Base-by-base conservation (phyloP, 1,284 basidiomycete species). In the Ganoderma sinense region DNA sequence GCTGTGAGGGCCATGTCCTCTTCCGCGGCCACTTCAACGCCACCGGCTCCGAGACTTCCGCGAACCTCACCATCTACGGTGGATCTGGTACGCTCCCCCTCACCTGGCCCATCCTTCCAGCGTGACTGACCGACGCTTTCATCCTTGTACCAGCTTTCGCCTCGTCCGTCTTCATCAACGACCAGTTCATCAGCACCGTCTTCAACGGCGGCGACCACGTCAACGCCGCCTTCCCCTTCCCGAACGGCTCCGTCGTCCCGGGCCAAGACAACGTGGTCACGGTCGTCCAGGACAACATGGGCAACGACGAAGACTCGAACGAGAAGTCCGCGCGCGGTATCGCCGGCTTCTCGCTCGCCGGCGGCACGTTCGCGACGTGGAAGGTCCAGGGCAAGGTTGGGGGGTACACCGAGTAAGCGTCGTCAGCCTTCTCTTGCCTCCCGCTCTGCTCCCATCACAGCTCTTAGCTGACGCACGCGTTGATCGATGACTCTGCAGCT, bases 321-420 rank as follows among this genome's bases (percentile, higher is more conserved):
- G 77, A 83, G 66, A 94, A 93, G 80, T 89, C 91, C 7, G 91
- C 93, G 43, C 90, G 94, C 26, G 94, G 94, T 0, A 85, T 95
- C 63, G 87, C 91, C n/a, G 93, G 92, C 23, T 94, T 91, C 83
- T 76, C 85, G 72, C 84, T 95, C 14, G 84, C 88, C 67, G 78
- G 79, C 8, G 91, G 91, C 20, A 82, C 82, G 23, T 92, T 94
- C 76, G 83, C 84, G 2, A 81, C 84, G 8, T 96, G 94, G 94
- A 93, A 88, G 73, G 92, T 95, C 0, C 93, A 94, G 80, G 94
- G 94, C 48, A 95, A 95, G 78, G 75, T 91, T 6, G 92, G 92
- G 23, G 94, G 94, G 16, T 95, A 95, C 78, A 87, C 81, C 0
- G 81, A 82, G 92, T 93, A 77, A 40, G 86, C 79, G 14, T 64